Evolutionary conservation across 1,284 basidiomycete genomes (phyloP).

Genomic region (Cutaneotrichosporon spelunceum): DNA sequence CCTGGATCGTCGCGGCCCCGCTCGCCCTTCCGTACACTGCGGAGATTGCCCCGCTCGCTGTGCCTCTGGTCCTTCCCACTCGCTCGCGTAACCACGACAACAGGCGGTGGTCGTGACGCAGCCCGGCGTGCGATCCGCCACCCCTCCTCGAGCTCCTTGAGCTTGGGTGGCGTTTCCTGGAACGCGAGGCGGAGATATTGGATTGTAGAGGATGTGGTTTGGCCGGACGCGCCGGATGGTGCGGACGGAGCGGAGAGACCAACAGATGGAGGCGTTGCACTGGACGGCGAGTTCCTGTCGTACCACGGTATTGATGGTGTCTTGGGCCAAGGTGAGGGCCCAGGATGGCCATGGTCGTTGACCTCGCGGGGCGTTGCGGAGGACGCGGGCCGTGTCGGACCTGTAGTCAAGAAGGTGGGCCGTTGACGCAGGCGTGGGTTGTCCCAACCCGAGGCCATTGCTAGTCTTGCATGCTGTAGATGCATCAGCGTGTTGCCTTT

Average conservation of each 20-base stretch:
- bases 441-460: not conserved
- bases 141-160: constrained; percentile 35
- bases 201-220: constrained; percentile 13
- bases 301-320: not conserved
- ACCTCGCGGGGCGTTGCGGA: not conserved
- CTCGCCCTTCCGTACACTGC: not conserved
- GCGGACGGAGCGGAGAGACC: not conserved
- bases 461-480: not conserved
- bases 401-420: not conserved
- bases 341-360: not conserved
- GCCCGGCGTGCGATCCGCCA: constrained; percentile 30
- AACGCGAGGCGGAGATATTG: constrained; percentile 21
- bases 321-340: not conserved
- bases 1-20: not conserved
- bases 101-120: constrained; percentile 7
- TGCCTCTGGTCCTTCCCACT: constrained; percentile 1
- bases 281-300: not conserved
- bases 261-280: not conserved
- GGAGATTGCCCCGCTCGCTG: not conserved
- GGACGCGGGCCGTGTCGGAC: not conserved
- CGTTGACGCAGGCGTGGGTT: not conserved
- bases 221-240: not conserved
- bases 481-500: not conserved
- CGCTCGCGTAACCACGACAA: constrained; percentile 2
- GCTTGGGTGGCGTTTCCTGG: constrained; percentile 35